Percentiles rank a stretch among this genome's conserved stretches.
Conservation (phyloP, 2,329 filamentous ascomycete genomes). For the Cordyceps farinosa region DNA sequence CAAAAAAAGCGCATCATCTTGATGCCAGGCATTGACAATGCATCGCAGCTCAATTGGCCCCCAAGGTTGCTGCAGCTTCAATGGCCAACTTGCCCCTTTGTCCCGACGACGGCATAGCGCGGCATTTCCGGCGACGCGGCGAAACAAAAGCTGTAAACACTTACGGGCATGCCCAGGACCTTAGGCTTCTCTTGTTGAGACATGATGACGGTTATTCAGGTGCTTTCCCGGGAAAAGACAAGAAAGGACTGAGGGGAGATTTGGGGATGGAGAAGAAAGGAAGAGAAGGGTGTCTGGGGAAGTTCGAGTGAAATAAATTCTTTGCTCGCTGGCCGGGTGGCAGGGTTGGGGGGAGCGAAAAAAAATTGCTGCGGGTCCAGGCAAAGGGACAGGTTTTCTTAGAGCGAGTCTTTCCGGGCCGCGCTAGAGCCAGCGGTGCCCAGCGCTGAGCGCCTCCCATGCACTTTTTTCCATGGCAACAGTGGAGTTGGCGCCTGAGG, state of each 20-base stretch:
- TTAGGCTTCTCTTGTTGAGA: slow-evolving; percentile 50
- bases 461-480: slow-evolving; percentile 22
- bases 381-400: slow-evolving; percentile 44
- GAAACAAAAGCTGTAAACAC: slow-evolving; percentile 29
- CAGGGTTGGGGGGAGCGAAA: slow-evolving; percentile 41
- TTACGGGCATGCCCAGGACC: slow-evolving; percentile 67
- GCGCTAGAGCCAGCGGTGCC: slow-evolving; percentile 25
- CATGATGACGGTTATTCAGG: slow-evolving; percentile 47
- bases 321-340: slow-evolving; percentile 42
- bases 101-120: slow-evolving; percentile 26
- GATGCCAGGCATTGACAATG: slow-evolving; percentile 4
- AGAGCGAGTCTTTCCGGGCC: slow-evolving; percentile 52
- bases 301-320: slow-evolving; percentile 42
- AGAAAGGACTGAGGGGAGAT: slow-evolving; percentile 62
- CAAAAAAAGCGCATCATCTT: not conserved
- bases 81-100: not conserved
- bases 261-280: slow-evolving; percentile 41
- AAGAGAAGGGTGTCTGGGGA: slow-evolving; percentile 35
- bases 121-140: slow-evolving; percentile 27
- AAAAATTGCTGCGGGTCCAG: slow-evolving; percentile 50
- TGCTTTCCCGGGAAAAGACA: slow-evolving; percentile 40
- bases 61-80: slow-evolving; percentile 7
- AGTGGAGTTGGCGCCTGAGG: slow-evolving; percentile 18
- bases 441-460: not conserved
- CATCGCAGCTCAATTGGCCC: slow-evolving; percentile 23